Base-by-base conservation (phyloP, 148 eudicot species). In the Chenopodium quinoa region DNA sequence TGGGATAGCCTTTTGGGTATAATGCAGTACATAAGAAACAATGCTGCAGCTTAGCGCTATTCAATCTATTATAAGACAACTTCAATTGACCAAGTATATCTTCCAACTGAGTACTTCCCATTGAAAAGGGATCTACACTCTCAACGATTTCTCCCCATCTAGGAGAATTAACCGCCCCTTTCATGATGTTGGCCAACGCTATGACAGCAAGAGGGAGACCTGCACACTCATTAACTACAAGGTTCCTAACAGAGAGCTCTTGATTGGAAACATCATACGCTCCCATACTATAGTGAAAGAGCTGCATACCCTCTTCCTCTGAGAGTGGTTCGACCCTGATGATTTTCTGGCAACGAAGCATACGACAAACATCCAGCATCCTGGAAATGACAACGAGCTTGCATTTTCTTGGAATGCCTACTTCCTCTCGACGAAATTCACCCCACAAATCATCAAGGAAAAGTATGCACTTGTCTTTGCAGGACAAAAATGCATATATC, bases 131-230 rank as follows among this genome's bases (percentile, higher is more conserved):
- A 40, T 27, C 7, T 58, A 67, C 23, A 80, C 46, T 56, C 76
- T 73, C 29, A 79, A 32, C 63, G 76, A 27, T 58, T 37, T 80
- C 65, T 48, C 23, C 22, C 65, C 23, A 19, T 60, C 1, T 40
- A 68, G 74, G 68, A n/a, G 58, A 56, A 68, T 81, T 66, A 81
- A 5, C 48, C n/a, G 32, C 64, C 54, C 74, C 52, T 1, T 44
- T 75, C 66, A 81, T 67, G 66, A 66, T 54, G 3, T 75, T 66
- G 16, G 79, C 83, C 75, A 75, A 66, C 32, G 4, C 56, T 34
- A 58, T 34, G 6, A 81, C 75, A 81, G 83, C 83, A 66, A 66
- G 79, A 16, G 83, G 83, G 37, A 81, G 54, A 54, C 83, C 83
- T 27, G 74, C 83, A 75, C 79, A 75, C 23, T 75, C 10, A 12